Conservation (phyloP, 2,329 filamentous ascomycete species). For the Pseudofabraea citricarpa region DNA sequence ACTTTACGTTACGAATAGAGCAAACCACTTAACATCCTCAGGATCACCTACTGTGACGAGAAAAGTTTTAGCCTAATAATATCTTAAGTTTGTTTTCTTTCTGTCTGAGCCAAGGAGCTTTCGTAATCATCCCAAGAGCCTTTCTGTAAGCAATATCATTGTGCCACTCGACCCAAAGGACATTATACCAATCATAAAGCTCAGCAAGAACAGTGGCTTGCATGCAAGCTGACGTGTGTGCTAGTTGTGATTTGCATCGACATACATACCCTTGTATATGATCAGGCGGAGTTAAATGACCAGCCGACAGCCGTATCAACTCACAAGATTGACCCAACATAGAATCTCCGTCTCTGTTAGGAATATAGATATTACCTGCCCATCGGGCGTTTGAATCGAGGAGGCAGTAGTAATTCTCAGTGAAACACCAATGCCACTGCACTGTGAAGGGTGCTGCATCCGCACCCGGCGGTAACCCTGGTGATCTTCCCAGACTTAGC, state of each 20-base stretch:
- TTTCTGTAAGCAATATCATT: not conserved
- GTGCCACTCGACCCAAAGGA: not conserved
- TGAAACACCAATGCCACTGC: not conserved
- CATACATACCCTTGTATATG: not conserved
- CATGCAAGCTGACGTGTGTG: not conserved
- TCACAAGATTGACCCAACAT: not conserved
- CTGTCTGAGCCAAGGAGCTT: not conserved
- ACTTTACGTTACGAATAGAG: no score
- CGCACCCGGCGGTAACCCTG: not conserved
- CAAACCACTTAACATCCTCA: no score
- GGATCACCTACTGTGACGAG: no score
- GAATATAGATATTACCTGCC: not conserved
- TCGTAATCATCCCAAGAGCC: not conserved
- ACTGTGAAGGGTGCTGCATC: not conserved
- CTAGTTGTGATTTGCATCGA: not conserved
- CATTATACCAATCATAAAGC: not conserved
- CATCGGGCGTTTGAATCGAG: not conserved
- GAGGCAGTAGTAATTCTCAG: not conserved
- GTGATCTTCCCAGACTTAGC: not conserved
- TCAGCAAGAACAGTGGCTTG: not conserved
- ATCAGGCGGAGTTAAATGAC: not conserved
- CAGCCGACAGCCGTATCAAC: not conserved
- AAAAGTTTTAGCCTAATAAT: not conserved
- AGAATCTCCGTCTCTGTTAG: no score
- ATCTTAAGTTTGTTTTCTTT: not conserved